Percentiles rank a stretch among this genome's conserved stretches.
These are phyloP conservation scores for Ophiocordyceps sinensis DNA, from an alignment of 2,329 filamentous ascomycete genomes.

Conservation along the genomic window DNA sequence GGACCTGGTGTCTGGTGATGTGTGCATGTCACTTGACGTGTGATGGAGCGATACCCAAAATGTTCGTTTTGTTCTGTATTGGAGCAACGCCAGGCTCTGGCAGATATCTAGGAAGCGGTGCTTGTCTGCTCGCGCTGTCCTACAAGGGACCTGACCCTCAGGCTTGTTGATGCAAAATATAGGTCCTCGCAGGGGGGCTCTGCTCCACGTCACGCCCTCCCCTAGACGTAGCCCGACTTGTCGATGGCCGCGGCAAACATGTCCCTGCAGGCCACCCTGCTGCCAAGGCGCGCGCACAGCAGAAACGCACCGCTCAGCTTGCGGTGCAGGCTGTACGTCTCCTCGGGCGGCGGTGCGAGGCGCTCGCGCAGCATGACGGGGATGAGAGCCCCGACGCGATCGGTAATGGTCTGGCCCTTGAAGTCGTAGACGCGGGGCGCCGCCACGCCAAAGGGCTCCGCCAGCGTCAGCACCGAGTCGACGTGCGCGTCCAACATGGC, in stretches of 20 bases:
- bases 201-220: background rate
- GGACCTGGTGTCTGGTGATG: background rate
- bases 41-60: background rate
- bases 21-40: background rate
- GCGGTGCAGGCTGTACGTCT: constrained; percentile 90
- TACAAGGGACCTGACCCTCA: background rate
- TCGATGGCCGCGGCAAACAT: constrained; percentile 53
- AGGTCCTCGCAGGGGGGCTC: background rate
- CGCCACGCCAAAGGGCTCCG: constrained; percentile 69
- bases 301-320: constrained; percentile 93
- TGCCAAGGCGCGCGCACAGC: constrained; percentile 75
- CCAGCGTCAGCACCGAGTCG: constrained; percentile 75
- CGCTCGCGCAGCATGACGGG: constrained; percentile 87
- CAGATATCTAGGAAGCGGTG: background rate
- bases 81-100: background rate
- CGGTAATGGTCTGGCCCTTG: constrained; percentile 85
- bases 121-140: background rate
- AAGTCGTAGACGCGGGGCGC: constrained; percentile 87
- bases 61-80: background rate
- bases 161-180: background rate
- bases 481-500: constrained; percentile 84
- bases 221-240: constrained; percentile 17
- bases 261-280: constrained; percentile 64
- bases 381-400: constrained; percentile 75
- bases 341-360: constrained; percentile 81